Conservation (phyloP, 2,329 filamentous ascomycete species). For the Colletotrichum cordylinicola region DNA sequence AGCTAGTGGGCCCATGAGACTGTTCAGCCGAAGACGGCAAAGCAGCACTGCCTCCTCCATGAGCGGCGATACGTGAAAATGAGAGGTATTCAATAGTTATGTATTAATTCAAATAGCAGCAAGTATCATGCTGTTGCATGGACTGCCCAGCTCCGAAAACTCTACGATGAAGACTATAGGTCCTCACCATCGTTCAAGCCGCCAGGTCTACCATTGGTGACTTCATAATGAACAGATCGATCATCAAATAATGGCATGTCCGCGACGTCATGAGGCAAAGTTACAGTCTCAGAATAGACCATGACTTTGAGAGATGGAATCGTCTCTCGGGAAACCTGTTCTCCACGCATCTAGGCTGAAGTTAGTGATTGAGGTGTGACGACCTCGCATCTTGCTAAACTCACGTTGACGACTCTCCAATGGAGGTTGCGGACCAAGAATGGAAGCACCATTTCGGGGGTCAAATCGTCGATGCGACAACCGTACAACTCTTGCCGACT, state of each 20-base stretch:
- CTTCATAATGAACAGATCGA: neutral
- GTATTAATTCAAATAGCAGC: neutral
- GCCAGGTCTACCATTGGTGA: neutral
- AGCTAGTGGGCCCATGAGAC: neutral
- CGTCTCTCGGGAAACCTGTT: neutral
- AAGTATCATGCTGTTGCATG: neutral
- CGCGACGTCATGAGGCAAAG: neutral
- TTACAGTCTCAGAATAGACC: neutral
- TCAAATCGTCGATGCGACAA: neutral
- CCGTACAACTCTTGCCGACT: neutral
- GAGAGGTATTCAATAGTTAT: neutral
- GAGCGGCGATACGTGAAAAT: neutral
- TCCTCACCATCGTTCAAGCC: neutral
- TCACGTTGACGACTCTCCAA: neutral
- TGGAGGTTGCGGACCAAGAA: neutral
- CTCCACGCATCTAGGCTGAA: neutral
- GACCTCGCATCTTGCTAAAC: neutral
- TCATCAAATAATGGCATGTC: neutral
- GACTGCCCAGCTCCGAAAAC: neutral
- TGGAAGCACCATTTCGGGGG: neutral
- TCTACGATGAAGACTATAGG: neutral
- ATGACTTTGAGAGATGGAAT: neutral
- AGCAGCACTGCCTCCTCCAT: neutral
- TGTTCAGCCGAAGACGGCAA: neutral
- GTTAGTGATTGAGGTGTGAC: neutral